phyloP scores from a whole-genome alignment of 257 asterid species.

The Solanum pennellii region DNA sequence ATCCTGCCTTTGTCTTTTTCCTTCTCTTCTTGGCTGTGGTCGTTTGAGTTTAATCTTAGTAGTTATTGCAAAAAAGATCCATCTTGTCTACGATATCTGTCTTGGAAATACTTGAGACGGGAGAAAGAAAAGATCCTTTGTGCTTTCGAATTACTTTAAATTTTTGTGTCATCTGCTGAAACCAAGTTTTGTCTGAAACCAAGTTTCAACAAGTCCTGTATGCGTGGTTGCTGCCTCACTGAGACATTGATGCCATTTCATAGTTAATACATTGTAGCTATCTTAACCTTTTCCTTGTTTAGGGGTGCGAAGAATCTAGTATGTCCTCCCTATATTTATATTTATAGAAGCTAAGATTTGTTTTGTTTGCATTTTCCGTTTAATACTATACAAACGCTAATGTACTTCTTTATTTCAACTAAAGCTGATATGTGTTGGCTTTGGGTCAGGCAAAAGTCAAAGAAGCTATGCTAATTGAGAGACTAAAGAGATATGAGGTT shows the following conservation, averaged over 20 bases:
- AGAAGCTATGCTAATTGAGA: conserved; percentile 65
- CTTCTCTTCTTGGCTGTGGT: not conserved
- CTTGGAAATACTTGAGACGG: not conserved
- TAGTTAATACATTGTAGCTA: not conserved
- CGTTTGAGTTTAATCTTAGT: not conserved
- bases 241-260: not conserved
- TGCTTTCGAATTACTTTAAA: not conserved
- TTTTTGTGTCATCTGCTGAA: not conserved
- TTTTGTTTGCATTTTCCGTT: not conserved
- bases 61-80: not conserved
- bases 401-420: not conserved
- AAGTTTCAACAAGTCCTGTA: not conserved
- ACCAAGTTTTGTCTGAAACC: not conserved
- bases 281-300: not conserved
- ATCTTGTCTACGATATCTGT: not conserved
- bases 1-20: not conserved
- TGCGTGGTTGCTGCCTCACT: not conserved
- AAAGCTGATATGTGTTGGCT: not conserved
- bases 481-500: conserved; percentile 76
- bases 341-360: not conserved
- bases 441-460: conserved; percentile 57
- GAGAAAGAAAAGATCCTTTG: not conserved
- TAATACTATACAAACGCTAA: not conserved
- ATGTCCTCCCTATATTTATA: not conserved
- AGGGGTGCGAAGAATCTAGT: not conserved